Base-by-base conservation (phyloP, 805 yeast genomes). In the Wickerhamomyces sydowiorum region DNA sequence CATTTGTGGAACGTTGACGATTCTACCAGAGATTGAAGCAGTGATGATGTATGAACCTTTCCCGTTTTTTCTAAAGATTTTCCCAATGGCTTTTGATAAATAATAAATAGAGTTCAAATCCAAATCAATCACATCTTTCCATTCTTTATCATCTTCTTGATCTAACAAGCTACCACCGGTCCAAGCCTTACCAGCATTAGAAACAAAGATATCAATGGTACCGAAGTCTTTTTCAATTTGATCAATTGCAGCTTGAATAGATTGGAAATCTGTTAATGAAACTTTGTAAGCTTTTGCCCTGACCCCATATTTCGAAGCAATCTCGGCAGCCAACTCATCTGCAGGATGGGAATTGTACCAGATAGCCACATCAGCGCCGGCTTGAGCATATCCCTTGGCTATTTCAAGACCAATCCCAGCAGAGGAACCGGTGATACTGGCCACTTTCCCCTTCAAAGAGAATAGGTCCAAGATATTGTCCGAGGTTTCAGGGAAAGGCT, bases 121-220 rank as follows among this genome's bases (percentile, higher is more conserved):
- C 40, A 86, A 72, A 57, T 80, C 76, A 59, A 87, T 73, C 38
- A 89, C 82, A 44, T 75, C 76, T 56, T 74, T 69, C 91, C 95
- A 90, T 53, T 78, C 78, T 36, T 62, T 65, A 45, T 66, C 58
- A 36, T 65, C 65, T 33, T 59, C 56, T 45, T 64, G 66, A 42
- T 73, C 80, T 37, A 76, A 59, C 42, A 79, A 52, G 17, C 76
- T 73, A 18, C 90, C 90, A 19, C 75, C 68, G 21, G 77, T 70
- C 95, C 95, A 87, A 9, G 91, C 81, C 31, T 86, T 76, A 32
- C 96, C 96, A 13, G 96, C 96, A 62, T 88, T 88, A 52, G 95
- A 91, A 33, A 88, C 93, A 55, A 86, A 82, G 20, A 86, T 70
- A 61, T 88, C 96, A 50, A 88, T 79, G 50, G 76, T 77, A 41